Conservation (phyloP, 2,329 filamentous ascomycete species). For the Penicillium polonicum region DNA sequence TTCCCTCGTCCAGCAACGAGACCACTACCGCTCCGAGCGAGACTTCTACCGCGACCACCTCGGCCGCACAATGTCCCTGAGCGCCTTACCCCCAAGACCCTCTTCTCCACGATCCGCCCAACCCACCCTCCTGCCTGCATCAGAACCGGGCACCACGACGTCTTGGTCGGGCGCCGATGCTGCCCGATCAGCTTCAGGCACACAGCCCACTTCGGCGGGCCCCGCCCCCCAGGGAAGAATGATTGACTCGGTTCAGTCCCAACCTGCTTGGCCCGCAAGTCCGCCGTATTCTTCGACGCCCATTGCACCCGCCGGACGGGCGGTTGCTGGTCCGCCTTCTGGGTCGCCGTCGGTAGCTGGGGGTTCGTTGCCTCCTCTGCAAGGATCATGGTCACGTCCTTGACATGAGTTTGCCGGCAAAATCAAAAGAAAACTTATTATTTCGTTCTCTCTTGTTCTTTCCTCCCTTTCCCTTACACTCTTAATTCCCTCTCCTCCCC, state of each 20-base stretch:
- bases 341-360: conserved; percentile 19
- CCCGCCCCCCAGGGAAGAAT: conserved; percentile 5
- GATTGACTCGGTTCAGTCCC: conserved; percentile 16
- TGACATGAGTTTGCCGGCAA: conserved; percentile 2
- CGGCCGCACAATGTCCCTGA: conserved; percentile 26
- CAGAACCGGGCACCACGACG: conserved; percentile 11
- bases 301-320: conserved; percentile 4
- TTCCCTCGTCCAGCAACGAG: conserved; percentile 34
- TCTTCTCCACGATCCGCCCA: conserved; percentile 29
- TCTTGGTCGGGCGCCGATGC: conserved; percentile 13
- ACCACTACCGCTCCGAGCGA: conserved; percentile 42
- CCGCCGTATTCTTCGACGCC: conserved; percentile 17
- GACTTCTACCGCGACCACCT: conserved; percentile 41
- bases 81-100: conserved; percentile 32
- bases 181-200: conserved; percentile 12
- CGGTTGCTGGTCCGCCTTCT: conserved; percentile 6
- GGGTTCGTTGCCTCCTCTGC: conserved; percentile 20
- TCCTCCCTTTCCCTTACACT: conserved; percentile 9
- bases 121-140: not conserved
- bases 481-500: conserved; percentile 1
- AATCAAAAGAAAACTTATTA: not conserved
- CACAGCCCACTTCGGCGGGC: conserved; percentile 1
- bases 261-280: conserved; percentile 18
- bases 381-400: conserved; percentile 23
- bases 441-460: conserved; percentile 15